Base-by-base conservation (phyloP, 805 yeast genomes). In the Candida broadrunensis region DNA sequence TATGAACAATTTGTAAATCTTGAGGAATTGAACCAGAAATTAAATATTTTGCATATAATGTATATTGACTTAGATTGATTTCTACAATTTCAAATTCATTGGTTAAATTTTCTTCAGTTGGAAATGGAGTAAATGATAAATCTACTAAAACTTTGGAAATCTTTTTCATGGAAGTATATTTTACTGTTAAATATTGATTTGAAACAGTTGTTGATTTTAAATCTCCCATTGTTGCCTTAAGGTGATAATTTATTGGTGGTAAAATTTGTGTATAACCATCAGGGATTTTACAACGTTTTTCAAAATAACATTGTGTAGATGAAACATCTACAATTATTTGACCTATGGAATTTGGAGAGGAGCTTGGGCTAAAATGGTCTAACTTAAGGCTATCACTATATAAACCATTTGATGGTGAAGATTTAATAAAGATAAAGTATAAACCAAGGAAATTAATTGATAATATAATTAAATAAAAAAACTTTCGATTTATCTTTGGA, bases 1-100 rank as follows among this genome's bases (percentile, higher is more conserved):
- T 55, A 24, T 64, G 52, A 6, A 64, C 55, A 3, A 51, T 30
- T 3, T 32, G 30, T 17, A 35, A 11, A 24, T 27, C 29, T 4
- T 12, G 8, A 15, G 20, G 32, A 17, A 38, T 33, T 13, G 13
- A 8, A 3, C 18, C 25, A 20, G 33, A 4, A 4, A 12, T 11
- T 17, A 18, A 13, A 29, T 14, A 29, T 29, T 29, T 29, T 6
- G 32, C 18, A 29, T 14, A 29, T 5, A 29, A 6, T 8, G 6
- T 15, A 29, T 29, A 29, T 6, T 29, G 5, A 32, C 15, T 12
- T 9, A 13, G 6, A 18, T 18, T 19, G 3, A 32, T 7, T 18
- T 17, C 34, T 18, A 17, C 13, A 18, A 32, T 13, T 32, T 18
- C 21, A 7, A 12, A 18, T 12, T 32, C 34, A 32, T 18, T 12